These are phyloP conservation scores for Simplicillium sp. DNA, from an alignment of 2,329 filamentous ascomycete species.

Conservation along the genomic window DNA sequence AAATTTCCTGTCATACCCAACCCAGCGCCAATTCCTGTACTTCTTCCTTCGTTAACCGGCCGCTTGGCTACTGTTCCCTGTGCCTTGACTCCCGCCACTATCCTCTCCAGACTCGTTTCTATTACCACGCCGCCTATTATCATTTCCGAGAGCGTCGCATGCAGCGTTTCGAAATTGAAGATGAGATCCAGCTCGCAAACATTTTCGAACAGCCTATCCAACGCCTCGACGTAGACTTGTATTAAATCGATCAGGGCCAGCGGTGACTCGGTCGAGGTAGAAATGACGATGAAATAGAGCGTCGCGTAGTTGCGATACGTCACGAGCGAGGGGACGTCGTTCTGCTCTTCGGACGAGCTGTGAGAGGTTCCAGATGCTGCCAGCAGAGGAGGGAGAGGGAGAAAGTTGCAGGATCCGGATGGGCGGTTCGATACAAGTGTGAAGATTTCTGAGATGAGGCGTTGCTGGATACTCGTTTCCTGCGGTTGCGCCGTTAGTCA, in stretches of 20 bases:
- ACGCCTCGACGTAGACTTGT: conserved; percentile 93
- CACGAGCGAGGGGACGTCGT: conserved; percentile 87
- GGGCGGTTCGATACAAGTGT: conserved; percentile 87
- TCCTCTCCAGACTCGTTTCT: conserved; percentile 81
- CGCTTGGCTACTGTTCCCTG: conserved; percentile 72
- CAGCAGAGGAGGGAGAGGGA: conserved; percentile 65
- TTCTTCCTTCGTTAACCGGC: conserved; percentile 61
- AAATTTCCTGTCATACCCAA: conserved; percentile 49
- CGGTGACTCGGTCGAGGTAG: conserved; percentile 89
- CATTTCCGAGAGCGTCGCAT: conserved; percentile 87
- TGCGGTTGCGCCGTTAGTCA: conserved; percentile 24
- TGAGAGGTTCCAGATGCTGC: conserved; percentile 52
- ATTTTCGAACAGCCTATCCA: conserved; percentile 94
- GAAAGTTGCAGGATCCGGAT: conserved; percentile 91
- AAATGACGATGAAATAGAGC: conserved; percentile 97
- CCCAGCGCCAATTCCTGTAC: conserved; percentile 35
- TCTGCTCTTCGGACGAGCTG: conserved; percentile 59
- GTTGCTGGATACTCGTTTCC: conserved; percentile 96
- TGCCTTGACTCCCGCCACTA: conserved; percentile 72
- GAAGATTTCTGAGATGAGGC: conserved; percentile 95
- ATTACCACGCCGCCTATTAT: conserved; percentile 91
- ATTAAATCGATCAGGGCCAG: conserved; percentile 93
- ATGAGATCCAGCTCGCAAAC: conserved; percentile 97
- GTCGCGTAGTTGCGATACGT: conserved; percentile 98
- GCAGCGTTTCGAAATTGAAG: conserved; percentile 96